phyloP scores from a whole-genome alignment of 495 filamentous ascomycete genomes.

The Jackrogersella minutella region DNA sequence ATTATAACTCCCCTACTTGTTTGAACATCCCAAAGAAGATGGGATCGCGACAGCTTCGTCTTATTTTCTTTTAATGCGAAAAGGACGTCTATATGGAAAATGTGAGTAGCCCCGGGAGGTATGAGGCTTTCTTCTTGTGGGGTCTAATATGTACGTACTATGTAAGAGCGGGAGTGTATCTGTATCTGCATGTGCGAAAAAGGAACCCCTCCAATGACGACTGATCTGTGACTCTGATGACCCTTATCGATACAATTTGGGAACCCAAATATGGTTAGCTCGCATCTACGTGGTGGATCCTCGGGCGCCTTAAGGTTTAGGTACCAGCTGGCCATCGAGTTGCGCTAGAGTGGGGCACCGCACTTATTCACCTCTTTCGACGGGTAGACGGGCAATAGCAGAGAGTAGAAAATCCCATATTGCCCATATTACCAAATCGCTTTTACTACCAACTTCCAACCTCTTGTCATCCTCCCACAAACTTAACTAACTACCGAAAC shows the following conservation, averaged over 20 bases:
- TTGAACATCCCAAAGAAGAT: no score
- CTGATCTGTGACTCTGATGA: constrained; percentile 14
- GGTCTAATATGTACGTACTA: constrained; percentile 19
- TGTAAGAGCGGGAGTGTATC: constrained; percentile 28
- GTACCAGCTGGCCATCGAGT: constrained; percentile 27
- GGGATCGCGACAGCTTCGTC: no score
- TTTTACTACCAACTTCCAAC: constrained; percentile 26
- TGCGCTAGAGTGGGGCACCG: constrained; percentile 30
- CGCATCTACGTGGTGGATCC: constrained; percentile 15
- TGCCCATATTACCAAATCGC: constrained; percentile 37
- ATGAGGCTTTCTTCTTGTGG: constrained; percentile 32
- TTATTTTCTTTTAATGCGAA: no score
- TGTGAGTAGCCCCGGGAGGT: neutral
- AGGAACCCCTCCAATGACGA: constrained; percentile 36
- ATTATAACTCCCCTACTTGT: no score
- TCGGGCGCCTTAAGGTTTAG: constrained; percentile 27
- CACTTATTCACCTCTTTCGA: constrained; percentile 31
- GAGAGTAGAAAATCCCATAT: constrained; percentile 22
- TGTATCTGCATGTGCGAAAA: constrained; percentile 14
- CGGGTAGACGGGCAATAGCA: constrained; percentile 26
- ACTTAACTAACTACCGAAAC: constrained; percentile 1
- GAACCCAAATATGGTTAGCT: constrained; percentile 12
- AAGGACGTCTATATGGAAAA: neutral
- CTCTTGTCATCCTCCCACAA: constrained; percentile 34
- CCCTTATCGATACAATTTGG: constrained; percentile 33